These are phyloP conservation scores for Rhizophagus prolifer DNA, from an alignment of 192 early-diverging fungal species.

Conservation along the genomic window DNA sequence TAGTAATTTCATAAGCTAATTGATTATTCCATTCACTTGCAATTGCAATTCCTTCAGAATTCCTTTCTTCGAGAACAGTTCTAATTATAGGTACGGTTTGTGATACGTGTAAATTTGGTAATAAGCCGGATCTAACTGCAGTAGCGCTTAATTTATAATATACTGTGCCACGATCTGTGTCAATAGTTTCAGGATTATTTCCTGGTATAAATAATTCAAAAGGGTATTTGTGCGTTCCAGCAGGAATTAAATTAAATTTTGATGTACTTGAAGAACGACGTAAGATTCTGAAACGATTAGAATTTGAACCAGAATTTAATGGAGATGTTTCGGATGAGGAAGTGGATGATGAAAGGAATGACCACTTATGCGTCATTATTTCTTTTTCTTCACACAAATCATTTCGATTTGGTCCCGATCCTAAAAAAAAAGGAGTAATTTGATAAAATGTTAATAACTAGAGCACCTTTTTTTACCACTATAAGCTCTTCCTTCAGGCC, in stretches of 20 bases:
- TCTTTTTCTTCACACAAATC: not conserved
- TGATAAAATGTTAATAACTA: no score
- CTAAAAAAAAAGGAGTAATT: not conserved
- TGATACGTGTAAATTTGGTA: not conserved
- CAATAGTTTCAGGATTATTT: constrained; percentile 1
- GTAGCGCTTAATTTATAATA: not conserved
- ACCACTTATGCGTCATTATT: not conserved
- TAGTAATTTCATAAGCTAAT: constrained; percentile 1
- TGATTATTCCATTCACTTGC: not conserved
- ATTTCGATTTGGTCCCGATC: not conserved
- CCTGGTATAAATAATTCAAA: constrained; percentile 12
- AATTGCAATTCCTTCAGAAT: not conserved
- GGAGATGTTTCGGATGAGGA: not conserved
- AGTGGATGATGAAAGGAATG: not conserved
- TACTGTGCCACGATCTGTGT: not conserved
- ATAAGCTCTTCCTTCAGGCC: not conserved
- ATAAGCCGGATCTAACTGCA: not conserved
- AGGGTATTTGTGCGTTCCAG: not conserved
- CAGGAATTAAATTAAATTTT: not conserved
- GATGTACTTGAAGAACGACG: not conserved
- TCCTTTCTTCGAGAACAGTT: constrained; percentile 4
- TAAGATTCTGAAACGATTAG: not conserved
- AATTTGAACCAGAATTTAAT: not conserved
- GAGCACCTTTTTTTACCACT: no score
- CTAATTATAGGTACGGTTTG: not conserved